These are phyloP conservation scores for Candida glucosophila DNA, from an alignment of 1,139 yeast genomes.

Conservation along the genomic window DNA sequence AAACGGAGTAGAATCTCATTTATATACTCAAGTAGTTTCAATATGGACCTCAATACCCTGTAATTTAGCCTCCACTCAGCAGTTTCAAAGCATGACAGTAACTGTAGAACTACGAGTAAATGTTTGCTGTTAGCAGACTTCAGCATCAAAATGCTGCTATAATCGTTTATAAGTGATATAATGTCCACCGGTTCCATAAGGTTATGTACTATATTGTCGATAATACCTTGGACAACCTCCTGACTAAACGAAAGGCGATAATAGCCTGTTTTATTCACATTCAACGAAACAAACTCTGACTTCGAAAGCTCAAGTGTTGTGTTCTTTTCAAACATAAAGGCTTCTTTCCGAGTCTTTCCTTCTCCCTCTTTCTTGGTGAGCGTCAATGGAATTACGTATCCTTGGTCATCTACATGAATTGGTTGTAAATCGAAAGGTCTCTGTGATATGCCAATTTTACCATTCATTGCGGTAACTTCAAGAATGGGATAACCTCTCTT, in stretches of 20 bases:
- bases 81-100: constrained; percentile 17
- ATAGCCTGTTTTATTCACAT: constrained; percentile 40
- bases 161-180: constrained; percentile 27
- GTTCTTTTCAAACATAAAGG: too few relatives aligned
- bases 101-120: constrained; percentile 18
- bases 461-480: too few relatives aligned
- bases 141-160: constrained; percentile 23
- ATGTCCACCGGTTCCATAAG: constrained; percentile 20
- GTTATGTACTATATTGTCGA: constrained; percentile 14
- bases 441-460: too few relatives aligned
- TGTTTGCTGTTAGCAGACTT: constrained; percentile 13
- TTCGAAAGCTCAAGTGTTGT: constrained; percentile 25
- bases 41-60: constrained; percentile 19
- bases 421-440: too few relatives aligned
- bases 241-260: constrained; percentile 25
- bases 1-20: constrained; percentile 21
- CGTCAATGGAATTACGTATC: too few relatives aligned
- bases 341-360: too few relatives aligned
- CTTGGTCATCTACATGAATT: too few relatives aligned
- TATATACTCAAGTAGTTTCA: constrained; percentile 25
- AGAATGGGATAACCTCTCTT: constrained; percentile 53
- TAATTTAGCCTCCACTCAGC: constrained; percentile 14
- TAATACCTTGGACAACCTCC: constrained; percentile 14
- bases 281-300: constrained; percentile 20
- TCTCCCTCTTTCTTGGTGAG: too few relatives aligned